A percentile compares a stretch with the other conserved stretches of the same genome.
Evolutionary conservation across 2,329 filamentous ascomycete genomes (phyloP).

Genomic region (Colletotrichum cuscutae): DNA sequence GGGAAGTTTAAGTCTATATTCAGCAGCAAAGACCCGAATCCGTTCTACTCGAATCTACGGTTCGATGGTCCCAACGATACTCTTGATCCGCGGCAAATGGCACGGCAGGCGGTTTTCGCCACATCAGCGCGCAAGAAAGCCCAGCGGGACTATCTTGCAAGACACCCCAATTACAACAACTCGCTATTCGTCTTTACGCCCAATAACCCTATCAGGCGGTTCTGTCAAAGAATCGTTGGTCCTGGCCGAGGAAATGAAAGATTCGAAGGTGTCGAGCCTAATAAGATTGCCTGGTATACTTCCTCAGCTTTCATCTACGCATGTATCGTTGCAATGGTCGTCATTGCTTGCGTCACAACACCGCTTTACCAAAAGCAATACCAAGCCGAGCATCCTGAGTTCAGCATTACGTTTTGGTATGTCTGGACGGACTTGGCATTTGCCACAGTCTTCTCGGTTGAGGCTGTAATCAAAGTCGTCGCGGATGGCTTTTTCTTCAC

Average conservation of each 20-base stretch:
- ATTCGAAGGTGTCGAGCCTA: constrained; percentile 89
- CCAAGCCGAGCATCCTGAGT: constrained; percentile 68
- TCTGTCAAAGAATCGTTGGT: constrained; percentile 91
- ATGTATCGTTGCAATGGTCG: constrained; percentile 96
- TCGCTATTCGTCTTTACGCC: constrained; percentile 89
- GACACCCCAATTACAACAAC: constrained; percentile 91
- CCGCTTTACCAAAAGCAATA: constrained; percentile 94
- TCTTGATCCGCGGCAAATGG: constrained; percentile 87
- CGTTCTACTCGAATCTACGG: constrained; percentile 84
- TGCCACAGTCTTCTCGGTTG: constrained; percentile 84
- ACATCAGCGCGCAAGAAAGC: constrained; percentile 85
- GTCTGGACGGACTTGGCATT: constrained; percentile 94
- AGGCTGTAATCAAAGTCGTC: constrained; percentile 91
- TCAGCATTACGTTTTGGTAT: constrained; percentile 85
- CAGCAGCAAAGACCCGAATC: constrained; percentile 83
- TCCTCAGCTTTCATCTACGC: constrained; percentile 96
- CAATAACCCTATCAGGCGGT: constrained; percentile 77
- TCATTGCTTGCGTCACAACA: constrained; percentile 93
- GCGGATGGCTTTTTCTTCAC: constrained; percentile 97
- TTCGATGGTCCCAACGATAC: constrained; percentile 81
- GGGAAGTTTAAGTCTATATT: constrained; percentile 66
- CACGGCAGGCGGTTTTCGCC: constrained; percentile 87
- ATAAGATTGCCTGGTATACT: constrained; percentile 88
- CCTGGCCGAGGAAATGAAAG: constrained; percentile 88
- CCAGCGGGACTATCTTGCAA: constrained; percentile 88